These are phyloP conservation scores for Geosmithia morbida DNA, from an alignment of 2,329 filamentous ascomycete genomes.

Conservation along the genomic window DNA sequence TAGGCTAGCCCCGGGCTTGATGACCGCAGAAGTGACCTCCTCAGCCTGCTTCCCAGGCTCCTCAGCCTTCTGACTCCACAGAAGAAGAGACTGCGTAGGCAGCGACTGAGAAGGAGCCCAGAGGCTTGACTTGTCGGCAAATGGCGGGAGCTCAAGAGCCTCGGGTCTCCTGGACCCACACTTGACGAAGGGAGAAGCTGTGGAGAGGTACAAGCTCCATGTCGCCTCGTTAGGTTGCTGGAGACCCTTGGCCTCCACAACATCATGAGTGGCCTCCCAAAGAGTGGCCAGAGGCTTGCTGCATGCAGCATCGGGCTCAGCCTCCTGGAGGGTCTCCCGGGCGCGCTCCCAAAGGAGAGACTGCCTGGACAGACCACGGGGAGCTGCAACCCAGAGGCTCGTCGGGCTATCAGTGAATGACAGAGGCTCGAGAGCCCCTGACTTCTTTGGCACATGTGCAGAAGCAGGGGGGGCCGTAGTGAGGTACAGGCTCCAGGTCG, in stretches of 20 bases:
- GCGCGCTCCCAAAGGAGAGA: background rate
- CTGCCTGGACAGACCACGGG: background rate
- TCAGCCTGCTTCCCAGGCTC: no score
- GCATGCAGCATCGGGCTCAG: background rate
- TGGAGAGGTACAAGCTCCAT: background rate
- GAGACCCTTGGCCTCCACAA: background rate
- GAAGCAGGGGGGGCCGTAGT: background rate
- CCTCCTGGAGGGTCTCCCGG: background rate
- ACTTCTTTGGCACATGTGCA: background rate
- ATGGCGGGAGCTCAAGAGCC: background rate
- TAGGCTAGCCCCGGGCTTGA: background rate
- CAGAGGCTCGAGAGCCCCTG: background rate
- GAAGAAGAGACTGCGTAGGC: background rate
- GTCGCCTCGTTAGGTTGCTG: background rate
- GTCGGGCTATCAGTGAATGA: background rate
- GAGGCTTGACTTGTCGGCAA: background rate
- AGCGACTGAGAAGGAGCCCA: background rate
- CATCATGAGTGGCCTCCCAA: background rate
- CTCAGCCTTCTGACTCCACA: background rate
- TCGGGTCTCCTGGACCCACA: background rate
- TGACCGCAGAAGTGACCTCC: no score
- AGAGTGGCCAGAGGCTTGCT: background rate
- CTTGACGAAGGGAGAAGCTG: background rate
- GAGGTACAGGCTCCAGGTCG: slow-evolving; percentile 18
- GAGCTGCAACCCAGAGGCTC: background rate